phyloP scores from a whole-genome alignment of 352 stramenopile species.

The Phytophthora tubulina region DNA sequence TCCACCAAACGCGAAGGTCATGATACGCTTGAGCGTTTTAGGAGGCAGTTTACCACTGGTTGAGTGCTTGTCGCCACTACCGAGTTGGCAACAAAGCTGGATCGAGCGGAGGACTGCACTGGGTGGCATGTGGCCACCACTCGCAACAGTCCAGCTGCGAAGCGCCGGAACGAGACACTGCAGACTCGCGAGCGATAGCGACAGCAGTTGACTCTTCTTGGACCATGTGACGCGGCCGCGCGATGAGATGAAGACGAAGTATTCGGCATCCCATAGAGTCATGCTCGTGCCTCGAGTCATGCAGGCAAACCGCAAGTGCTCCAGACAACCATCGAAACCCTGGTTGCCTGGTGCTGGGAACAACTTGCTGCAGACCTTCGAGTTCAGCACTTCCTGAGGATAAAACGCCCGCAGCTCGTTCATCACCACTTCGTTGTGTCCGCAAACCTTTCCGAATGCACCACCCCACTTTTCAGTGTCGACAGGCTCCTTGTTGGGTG shows the following conservation, averaged over 20 bases:
- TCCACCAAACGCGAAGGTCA: conserved; percentile 68
- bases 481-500: conserved; percentile 74
- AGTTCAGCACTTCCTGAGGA: conserved; percentile 91
- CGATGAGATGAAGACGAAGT: conserved; percentile 75
- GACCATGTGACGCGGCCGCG: conserved; percentile 59
- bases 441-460: conserved; percentile 85
- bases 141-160: conserved; percentile 60
- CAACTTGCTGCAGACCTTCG: conserved; percentile 80
- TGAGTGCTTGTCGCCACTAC: conserved; percentile 38
- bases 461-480: conserved; percentile 86
- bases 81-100: conserved; percentile 65
- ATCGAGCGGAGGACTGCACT: conserved; percentile 55
- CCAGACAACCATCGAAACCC: conserved; percentile 90
- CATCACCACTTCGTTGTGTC: conserved; percentile 93
- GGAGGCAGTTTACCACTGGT: conserved; percentile 17
- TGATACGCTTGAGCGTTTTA: conserved; percentile 64
- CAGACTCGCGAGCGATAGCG: conserved; percentile 64
- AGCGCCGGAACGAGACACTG: conserved; percentile 65
- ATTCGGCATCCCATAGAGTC: conserved; percentile 89
- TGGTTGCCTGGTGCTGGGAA: conserved; percentile 89
- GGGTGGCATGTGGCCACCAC: conserved; percentile 43
- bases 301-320: conserved; percentile 83
- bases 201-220: conserved; percentile 76
- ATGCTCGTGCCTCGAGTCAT: conserved; percentile 48
- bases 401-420: conserved; percentile 87